Percentiles rank a stretch among this genome's conserved stretches.
Evolutionary conservation across 2,329 filamentous ascomycete species (phyloP).

Genomic region (Cryoendolithus antarcticus): DNA sequence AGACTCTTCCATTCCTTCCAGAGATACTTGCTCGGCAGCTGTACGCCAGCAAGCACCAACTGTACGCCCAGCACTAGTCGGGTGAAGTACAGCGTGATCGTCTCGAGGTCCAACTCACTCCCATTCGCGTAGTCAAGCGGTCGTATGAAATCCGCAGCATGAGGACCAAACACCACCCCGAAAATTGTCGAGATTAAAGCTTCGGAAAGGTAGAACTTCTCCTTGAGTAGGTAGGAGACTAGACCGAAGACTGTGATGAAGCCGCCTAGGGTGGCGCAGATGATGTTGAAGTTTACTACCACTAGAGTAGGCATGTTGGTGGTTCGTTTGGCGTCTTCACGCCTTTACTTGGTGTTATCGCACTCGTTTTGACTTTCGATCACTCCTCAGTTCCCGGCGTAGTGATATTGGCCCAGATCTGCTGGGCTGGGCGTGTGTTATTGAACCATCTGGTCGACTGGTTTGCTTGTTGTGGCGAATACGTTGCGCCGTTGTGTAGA

Average conservation of each 20-base stretch:
- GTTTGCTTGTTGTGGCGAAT: too few relatives aligned
- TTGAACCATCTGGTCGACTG: background rate
- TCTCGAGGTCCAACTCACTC: constrained; percentile 46
- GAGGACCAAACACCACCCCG: constrained; percentile 66
- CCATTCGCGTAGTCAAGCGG: constrained; percentile 60
- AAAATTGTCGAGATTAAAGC: constrained; percentile 79
- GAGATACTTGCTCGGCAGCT: constrained; percentile 74
- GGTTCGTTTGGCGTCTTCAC: background rate
- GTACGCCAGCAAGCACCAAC: constrained; percentile 75
- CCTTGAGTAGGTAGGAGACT: constrained; percentile 80
- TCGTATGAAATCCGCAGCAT: constrained; percentile 62
- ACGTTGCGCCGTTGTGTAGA: too few relatives aligned
- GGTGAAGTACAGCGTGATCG: constrained; percentile 71
- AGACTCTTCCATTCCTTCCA: constrained; percentile 66
- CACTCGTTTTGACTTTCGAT: background rate
- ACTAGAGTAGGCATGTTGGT: constrained; percentile 48
- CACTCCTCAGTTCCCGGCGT: background rate
- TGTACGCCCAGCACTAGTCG: constrained; percentile 82
- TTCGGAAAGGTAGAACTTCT: constrained; percentile 83
- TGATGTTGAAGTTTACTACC: constrained; percentile 70
- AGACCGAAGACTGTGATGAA: constrained; percentile 86
- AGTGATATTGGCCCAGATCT: background rate
- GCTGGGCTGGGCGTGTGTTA: background rate
- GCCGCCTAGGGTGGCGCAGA: constrained; percentile 67
- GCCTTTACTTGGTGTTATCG: background rate